phyloP scores from a whole-genome alignment of 768 basidiomycete species.

The Mycena leptocephala region DNA sequence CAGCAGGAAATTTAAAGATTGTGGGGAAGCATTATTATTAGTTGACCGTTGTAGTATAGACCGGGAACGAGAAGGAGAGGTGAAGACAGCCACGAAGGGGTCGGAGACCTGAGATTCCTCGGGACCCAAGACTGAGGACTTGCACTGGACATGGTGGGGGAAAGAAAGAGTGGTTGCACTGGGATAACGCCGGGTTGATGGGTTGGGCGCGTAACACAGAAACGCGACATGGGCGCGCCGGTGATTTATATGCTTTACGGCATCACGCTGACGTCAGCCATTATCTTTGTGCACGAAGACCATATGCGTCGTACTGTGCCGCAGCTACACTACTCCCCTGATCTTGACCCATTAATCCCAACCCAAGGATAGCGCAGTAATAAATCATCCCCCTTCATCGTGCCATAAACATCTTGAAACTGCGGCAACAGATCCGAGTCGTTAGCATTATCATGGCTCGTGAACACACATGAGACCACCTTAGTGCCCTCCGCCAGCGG shows the following conservation, averaged over 20 bases:
- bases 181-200: neutral
- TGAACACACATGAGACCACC: conserved; percentile 45
- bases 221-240: conserved; percentile 22
- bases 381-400: conserved; percentile 61
- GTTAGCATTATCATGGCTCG: neutral
- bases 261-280: neutral
- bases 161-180: conserved; percentile 13
- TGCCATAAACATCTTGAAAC: conserved; percentile 67
- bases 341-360: conserved; percentile 22
- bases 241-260: neutral
- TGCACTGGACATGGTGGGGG: conserved; percentile 23
- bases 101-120: conserved; percentile 32
- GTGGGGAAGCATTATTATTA: conserved; percentile 24
- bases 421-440: conserved; percentile 36
- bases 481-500: conserved; percentile 67
- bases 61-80: conserved; percentile 28
- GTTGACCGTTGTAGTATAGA: conserved; percentile 19
- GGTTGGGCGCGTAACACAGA: neutral
- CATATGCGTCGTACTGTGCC: conserved; percentile 16
- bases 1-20: conserved; percentile 20
- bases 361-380: conserved; percentile 61
- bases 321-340: conserved; percentile 25
- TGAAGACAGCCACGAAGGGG: conserved; percentile 35
- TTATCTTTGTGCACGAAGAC: neutral
- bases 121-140: conserved; percentile 19